phyloP scores from a whole-genome alignment of 495 filamentous ascomycete genomes.

The Tetracladium setigerum region DNA sequence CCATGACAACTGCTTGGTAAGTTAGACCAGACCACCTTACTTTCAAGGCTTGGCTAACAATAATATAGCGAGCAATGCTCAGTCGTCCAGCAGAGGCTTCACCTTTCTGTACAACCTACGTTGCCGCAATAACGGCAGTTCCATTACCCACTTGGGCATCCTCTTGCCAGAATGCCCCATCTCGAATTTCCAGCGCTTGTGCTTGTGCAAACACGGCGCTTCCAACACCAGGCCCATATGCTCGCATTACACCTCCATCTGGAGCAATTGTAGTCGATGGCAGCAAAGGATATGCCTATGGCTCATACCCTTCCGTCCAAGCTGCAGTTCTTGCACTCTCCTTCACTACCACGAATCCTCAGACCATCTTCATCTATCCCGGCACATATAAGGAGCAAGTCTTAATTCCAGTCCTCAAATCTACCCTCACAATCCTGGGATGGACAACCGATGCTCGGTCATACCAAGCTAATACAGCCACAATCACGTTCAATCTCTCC shows the following conservation, averaged over 20 bases:
- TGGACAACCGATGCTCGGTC: constrained; percentile 11
- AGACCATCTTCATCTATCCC: constrained; percentile 57
- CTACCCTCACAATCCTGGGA: constrained; percentile 14
- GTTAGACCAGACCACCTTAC: neutral
- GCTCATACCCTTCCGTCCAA: constrained; percentile 7
- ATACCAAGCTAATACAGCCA: constrained; percentile 52
- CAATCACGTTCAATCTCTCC: constrained; percentile 36
- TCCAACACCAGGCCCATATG: neutral
- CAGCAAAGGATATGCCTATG: neutral
- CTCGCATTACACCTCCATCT: constrained; percentile 1
- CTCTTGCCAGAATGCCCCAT: neutral
- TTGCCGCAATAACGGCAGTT: neutral
- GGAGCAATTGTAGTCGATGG: constrained; percentile 13
- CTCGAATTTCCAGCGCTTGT: constrained; percentile 1
- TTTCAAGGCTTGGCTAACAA: neutral
- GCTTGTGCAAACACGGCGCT: constrained; percentile 1
- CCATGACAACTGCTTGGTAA: constrained; percentile 7
- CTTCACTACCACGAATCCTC: constrained; percentile 14
- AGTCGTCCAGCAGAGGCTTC: neutral
- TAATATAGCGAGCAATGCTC: constrained; percentile 3
- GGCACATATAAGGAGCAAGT: constrained; percentile 54
- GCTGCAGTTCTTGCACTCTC: constrained; percentile 12
- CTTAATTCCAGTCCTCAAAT: constrained; percentile 29
- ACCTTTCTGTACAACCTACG: constrained; percentile 2
- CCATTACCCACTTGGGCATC: neutral